Evolutionary conservation across 306 rosid species (phyloP).

Genomic region (Hippophae tibetana): DNA sequence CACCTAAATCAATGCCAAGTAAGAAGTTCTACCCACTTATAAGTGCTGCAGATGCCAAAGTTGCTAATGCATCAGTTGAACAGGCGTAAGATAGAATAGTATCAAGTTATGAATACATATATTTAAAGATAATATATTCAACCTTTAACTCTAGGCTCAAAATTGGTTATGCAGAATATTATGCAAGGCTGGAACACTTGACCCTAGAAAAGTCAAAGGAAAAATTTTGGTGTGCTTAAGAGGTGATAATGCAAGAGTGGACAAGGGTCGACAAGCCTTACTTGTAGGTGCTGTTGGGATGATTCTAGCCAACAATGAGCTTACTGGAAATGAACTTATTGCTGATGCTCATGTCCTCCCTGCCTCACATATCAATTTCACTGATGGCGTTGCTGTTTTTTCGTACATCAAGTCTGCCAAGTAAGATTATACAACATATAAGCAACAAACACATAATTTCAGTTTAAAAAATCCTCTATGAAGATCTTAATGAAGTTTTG

Average conservation of each 20-base stretch:
- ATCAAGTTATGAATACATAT: not conserved
- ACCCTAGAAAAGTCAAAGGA: conserved; percentile 71
- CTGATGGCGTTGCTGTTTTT: conserved; percentile 36
- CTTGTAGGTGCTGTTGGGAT: conserved; percentile 80
- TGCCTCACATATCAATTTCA: conserved; percentile 62
- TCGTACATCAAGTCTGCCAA: conserved; percentile 50
- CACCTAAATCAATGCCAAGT: conserved; percentile 29
- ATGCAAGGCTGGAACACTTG: conserved; percentile 72
- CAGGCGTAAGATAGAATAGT: conserved; percentile 52
- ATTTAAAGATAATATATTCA: not conserved
- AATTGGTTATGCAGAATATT: conserved; percentile 32
- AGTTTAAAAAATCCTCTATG: too few relatives aligned
- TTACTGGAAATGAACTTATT: conserved; percentile 54
- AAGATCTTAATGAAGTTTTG: too few relatives aligned
- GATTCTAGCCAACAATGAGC: conserved; percentile 61
- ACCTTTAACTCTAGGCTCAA: not conserved
- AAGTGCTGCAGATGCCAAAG: conserved; percentile 49
- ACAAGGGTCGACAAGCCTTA: conserved; percentile 72
- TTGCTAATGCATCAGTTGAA: conserved; percentile 34
- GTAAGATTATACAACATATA: conserved; percentile 15
- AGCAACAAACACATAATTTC: too few relatives aligned
- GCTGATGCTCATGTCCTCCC: conserved; percentile 95
- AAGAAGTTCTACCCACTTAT: conserved; percentile 42
- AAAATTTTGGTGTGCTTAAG: conserved; percentile 75
- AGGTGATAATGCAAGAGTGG: conserved; percentile 74